Conservation (phyloP, 495 filamentous ascomycete species). For the Hypomontagnella submonticulosa region DNA sequence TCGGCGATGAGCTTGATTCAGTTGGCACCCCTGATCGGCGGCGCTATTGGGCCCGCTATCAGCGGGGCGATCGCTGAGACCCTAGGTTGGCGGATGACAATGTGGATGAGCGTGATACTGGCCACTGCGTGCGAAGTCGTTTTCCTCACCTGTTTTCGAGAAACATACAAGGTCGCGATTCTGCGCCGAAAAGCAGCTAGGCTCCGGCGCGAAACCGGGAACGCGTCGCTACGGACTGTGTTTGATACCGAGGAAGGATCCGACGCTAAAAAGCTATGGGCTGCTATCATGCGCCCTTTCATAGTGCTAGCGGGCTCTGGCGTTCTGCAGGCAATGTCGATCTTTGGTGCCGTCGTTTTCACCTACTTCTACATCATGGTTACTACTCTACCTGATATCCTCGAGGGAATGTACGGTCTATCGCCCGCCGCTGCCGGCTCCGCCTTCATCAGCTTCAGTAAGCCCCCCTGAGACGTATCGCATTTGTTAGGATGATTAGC, state of each 20-base stretch:
- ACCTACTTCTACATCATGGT: slow-evolving; percentile 65
- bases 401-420: slow-evolving; percentile 59
- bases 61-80: slow-evolving; percentile 69
- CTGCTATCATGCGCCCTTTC: slow-evolving; percentile 60
- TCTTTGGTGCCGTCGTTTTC: slow-evolving; percentile 63
- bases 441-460: slow-evolving; percentile 64
- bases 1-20: slow-evolving; percentile 62
- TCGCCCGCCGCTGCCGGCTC: slow-evolving; percentile 57
- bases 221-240: slow-evolving; percentile 56
- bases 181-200: slow-evolving; percentile 54
- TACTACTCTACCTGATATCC: slow-evolving; percentile 63
- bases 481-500: background rate
- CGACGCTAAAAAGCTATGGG: slow-evolving; percentile 44
- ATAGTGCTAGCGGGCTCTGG: slow-evolving; percentile 59
- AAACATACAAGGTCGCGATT: slow-evolving; percentile 64
- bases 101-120: slow-evolving; percentile 64
- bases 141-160: slow-evolving; percentile 58
- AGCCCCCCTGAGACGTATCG: slow-evolving; percentile 34
- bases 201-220: slow-evolving; percentile 56
- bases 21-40: slow-evolving; percentile 60
- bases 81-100: slow-evolving; percentile 66
- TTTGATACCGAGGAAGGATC: slow-evolving; percentile 49
- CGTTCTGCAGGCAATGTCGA: slow-evolving; percentile 60
- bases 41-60: slow-evolving; percentile 69
- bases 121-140: slow-evolving; percentile 59